A percentile compares a stretch with the other conserved stretches of the same genome.
These are phyloP conservation scores for Ophiostoma ips DNA, from an alignment of 2,329 filamentous ascomycete species.

Conservation along the genomic window DNA sequence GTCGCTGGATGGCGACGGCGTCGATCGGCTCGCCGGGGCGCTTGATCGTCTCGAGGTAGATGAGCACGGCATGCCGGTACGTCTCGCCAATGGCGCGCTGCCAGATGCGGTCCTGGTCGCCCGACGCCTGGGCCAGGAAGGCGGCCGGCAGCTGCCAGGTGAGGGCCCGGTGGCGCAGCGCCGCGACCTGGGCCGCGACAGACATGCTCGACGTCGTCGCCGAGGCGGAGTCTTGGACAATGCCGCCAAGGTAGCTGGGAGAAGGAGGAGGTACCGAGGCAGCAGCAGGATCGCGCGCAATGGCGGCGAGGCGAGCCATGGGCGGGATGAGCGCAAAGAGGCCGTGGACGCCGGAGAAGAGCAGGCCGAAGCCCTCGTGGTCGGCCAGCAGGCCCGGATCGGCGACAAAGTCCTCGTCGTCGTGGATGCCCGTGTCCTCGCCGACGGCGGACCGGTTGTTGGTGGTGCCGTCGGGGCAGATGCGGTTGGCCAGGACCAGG, in stretches of 20 bases:
- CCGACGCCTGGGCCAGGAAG: constrained; percentile 2
- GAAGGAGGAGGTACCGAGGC: too few species aligned
- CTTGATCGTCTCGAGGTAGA: constrained; percentile 11
- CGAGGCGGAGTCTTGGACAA: not conserved
- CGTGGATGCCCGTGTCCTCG: constrained; percentile 1
- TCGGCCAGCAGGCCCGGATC: constrained; percentile 10
- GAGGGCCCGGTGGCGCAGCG: constrained; percentile 7
- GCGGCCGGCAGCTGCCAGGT: constrained; percentile 12
- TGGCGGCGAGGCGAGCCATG: constrained; percentile 9
- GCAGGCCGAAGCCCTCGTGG: constrained; percentile 10
- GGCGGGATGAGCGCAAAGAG: constrained; percentile 13
- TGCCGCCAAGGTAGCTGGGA: not conserved
- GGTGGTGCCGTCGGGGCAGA: constrained; percentile 10
- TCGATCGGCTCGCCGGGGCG: not conserved
- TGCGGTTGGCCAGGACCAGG: constrained; percentile 11
- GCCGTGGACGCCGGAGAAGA: constrained; percentile 13
- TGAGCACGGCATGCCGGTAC: constrained; percentile 12
- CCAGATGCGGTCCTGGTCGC: constrained; percentile 11
- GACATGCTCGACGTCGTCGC: not conserved
- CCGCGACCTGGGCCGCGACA: not conserved
- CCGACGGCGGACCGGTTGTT: constrained; percentile 2
- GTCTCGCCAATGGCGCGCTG: constrained; percentile 12
- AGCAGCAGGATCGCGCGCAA: too few species aligned
- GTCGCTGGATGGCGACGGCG: constrained; percentile 5
- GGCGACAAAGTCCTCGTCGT: constrained; percentile 13